phyloP scores from a whole-genome alignment of 805 yeast genomes.

The Nakazawaea molendinolei region DNA sequence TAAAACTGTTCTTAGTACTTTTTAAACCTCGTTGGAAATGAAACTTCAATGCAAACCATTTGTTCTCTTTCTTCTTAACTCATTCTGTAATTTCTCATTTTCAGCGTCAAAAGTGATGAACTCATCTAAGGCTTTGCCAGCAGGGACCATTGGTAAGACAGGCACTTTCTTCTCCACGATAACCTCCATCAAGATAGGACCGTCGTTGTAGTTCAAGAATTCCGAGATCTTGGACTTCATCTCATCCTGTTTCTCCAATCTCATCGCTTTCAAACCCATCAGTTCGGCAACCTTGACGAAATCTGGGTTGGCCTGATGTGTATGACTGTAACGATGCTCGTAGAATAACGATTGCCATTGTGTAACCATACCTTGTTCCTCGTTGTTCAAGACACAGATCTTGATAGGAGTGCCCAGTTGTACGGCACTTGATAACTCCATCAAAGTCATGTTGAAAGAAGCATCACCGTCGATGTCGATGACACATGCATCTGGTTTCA shows the following conservation, averaged over 20 bases:
- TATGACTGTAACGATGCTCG: constrained; percentile 96
- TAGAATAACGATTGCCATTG: constrained; percentile 99
- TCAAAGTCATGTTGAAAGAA: constrained; percentile 96
- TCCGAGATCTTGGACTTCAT: constrained; percentile 50
- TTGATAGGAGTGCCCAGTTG: constrained; percentile 91
- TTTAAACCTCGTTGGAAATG: too few species aligned
- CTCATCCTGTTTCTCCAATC: constrained; percentile 64
- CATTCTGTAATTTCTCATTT: constrained; percentile 65
- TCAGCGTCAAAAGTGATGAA: constrained; percentile 82
- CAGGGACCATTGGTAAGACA: constrained; percentile 97
- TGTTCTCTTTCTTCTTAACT: constrained; percentile 66
- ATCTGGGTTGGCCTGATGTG: constrained; percentile 93
- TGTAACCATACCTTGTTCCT: constrained; percentile 99
- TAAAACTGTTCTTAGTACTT: too few species aligned
- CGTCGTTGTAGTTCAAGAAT: constrained; percentile 63
- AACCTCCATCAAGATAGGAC: constrained; percentile 90
- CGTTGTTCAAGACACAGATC: constrained; percentile 85
- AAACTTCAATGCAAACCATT: constrained; percentile 57
- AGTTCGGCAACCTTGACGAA: constrained; percentile 90
- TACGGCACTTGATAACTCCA: constrained; percentile 88
- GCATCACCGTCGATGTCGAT: constrained; percentile 99
- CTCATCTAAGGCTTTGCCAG: constrained; percentile 90
- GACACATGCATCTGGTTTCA: constrained; percentile 89
- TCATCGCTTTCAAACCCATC: constrained; percentile 84
- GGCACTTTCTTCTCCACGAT: constrained; percentile 89